These are phyloP conservation scores for Apocynum venetum DNA, from an alignment of 257 asterid genomes.

Conservation along the genomic window DNA sequence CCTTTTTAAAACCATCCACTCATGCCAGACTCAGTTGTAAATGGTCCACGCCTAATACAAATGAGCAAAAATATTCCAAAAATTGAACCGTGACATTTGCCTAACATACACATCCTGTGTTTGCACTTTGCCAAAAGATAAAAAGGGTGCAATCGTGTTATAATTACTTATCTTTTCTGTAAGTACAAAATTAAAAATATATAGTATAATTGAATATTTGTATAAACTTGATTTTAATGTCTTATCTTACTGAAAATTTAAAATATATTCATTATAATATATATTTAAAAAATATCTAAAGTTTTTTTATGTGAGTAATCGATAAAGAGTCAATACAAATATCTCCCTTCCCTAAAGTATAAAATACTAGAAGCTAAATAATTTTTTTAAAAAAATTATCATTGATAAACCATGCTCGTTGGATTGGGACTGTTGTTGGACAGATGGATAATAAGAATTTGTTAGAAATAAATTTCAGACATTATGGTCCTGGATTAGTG, in stretches of 20 bases:
- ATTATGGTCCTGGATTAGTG: conserved; percentile 21
- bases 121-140: background rate
- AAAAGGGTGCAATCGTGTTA: background rate
- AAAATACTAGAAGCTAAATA: background rate
- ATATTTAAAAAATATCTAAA: too few species aligned
- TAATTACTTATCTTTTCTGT: background rate
- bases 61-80: background rate
- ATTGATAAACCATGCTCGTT: background rate
- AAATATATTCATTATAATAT: too few species aligned
- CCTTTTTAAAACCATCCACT: background rate
- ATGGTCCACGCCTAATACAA: background rate
- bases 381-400: too few species aligned
- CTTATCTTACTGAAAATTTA: too few species aligned
- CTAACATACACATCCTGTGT: background rate
- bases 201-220: too few species aligned
- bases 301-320: too few species aligned
- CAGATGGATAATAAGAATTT: background rate
- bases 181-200: too few species aligned
- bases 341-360: too few species aligned
- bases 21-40: background rate
- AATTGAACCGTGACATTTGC: background rate
- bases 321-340: too few species aligned
- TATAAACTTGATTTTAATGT: too few species aligned
- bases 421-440: background rate
- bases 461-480: conserved; percentile 13